A percentile compares a stretch with the other conserved stretches of the same genome.
phyloP scores from a whole-genome alignment of 768 basidiomycete species.

The Xerocomellus amylosporus region DNA sequence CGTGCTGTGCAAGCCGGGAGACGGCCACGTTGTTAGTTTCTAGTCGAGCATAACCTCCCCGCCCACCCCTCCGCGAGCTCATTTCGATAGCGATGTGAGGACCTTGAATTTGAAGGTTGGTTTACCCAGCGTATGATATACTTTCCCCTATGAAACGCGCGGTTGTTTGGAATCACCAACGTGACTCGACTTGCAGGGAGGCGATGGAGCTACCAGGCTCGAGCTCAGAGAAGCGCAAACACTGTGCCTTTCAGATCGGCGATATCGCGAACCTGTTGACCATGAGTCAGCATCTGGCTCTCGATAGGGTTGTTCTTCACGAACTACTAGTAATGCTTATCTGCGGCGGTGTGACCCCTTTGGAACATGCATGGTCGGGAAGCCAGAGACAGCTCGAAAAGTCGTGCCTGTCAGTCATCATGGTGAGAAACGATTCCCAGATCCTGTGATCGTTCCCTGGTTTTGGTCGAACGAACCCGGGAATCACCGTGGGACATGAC shows the following conservation, averaged over 20 bases:
- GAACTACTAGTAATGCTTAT: neutral
- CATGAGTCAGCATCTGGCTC: neutral
- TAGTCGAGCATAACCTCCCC: neutral
- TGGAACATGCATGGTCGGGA: neutral
- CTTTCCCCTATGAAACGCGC: too few species aligned
- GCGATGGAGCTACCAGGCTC: too few species aligned
- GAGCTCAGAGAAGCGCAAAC: neutral
- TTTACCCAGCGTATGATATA: too few species aligned
- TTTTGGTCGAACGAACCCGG: too few species aligned
- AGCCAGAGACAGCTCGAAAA: neutral
- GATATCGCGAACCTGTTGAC: neutral
- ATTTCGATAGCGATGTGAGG: neutral
- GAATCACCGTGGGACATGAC: too few species aligned
- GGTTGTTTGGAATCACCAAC: too few species aligned
- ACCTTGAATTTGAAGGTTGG: too few species aligned
- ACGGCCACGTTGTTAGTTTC: constrained; percentile 10
- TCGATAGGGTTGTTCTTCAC: neutral
- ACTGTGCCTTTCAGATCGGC: neutral
- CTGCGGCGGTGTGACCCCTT: neutral
- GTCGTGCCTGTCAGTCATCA: neutral
- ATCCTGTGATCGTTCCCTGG: too few species aligned
- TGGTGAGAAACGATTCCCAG: too few species aligned
- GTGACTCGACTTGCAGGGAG: too few species aligned
- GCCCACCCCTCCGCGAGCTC: neutral
- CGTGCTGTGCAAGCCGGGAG: constrained; percentile 33